Evolutionary conservation across 345 rosid genomes (phyloP).

Genomic region (Citrus trifoliata): DNA sequence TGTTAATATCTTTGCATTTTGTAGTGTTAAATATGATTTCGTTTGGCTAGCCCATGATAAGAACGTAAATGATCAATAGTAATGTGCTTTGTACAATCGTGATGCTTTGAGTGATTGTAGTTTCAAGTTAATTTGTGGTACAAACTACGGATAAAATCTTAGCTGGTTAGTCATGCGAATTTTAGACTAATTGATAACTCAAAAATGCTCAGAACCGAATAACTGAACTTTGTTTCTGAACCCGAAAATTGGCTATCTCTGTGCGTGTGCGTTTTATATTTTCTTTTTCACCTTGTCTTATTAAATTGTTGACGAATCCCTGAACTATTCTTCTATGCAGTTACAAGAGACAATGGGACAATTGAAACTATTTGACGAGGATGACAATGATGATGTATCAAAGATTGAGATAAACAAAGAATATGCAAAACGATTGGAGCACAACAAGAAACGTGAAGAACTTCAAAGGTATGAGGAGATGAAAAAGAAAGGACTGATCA

Average conservation of each 20-base stretch:
- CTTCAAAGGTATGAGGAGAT: constrained; percentile 53
- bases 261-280: neutral
- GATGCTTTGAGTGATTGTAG: too few species aligned
- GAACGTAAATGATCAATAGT: too few species aligned
- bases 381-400: constrained; percentile 26
- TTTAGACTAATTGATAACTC: too few species aligned
- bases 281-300: neutral
- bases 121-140: too few species aligned
- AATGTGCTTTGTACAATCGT: too few species aligned
- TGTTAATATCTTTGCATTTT: neutral
- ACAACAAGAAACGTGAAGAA: constrained; percentile 68
- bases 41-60: too few species aligned
- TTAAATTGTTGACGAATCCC: neutral
- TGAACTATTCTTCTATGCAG: neutral
- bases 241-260: neutral
- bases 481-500: constrained; percentile 39
- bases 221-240: too few species aligned
- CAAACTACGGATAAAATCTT: too few species aligned
- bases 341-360: constrained; percentile 2
- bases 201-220: too few species aligned
- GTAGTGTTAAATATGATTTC: too few species aligned
- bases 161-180: too few species aligned
- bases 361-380: constrained; percentile 47
- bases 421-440: constrained; percentile 46
- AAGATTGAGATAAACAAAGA: constrained; percentile 55